Base-by-base conservation (phyloP, 2,329 filamentous ascomycete genomes). In the Calonectria naviculata region DNA sequence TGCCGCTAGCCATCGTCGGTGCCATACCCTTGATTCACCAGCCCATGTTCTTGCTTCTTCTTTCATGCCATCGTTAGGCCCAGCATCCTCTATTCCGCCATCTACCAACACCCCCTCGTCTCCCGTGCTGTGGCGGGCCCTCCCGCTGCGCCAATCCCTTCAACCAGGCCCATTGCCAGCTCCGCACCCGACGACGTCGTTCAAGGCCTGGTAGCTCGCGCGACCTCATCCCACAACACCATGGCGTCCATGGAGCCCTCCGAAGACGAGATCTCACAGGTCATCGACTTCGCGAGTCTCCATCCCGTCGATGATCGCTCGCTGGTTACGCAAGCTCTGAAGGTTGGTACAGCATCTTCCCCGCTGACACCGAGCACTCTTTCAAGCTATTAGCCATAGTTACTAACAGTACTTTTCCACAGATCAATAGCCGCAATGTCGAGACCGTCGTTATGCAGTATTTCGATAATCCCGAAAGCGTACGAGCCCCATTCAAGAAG, bases 401-500 rank as follows among this genome's bases (percentile, higher is more conserved):
- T 47, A 31, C 63, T 72, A n/a, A 72, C 67, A 15, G 17, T 42
- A 26, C 8, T 13, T 29, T n/a, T 36, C 24, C 24, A n/a, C 52
- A 83, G 81, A 80, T 78, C 70, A 84, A 89, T 72, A 84, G 83
- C 41, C 83, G 86, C 52, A 85, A 87, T 74, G 75, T 87, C 38
- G 83, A 88, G 52, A 80, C 83, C 26, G 89, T 91, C 2, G 78
- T 88, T 1, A 84, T 84, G 67, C 87, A 90, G 65, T 91, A 83
- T 74, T 89, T 87, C 63, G 88, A 91, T 72, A 82, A 87, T 60
- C 74, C 85, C 4, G 80, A 81, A 17, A 78, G 49, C 52, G 83
- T 85, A 79, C 65, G 78, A 64, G 6, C 46, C 60, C 34, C 21
- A 36, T 13, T 49, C 26, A 38, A 52, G 29, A n/a, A 62, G 31